Base-by-base conservation (phyloP, 352 stramenopile species). In the Globisporangium okanoganense region DNA sequence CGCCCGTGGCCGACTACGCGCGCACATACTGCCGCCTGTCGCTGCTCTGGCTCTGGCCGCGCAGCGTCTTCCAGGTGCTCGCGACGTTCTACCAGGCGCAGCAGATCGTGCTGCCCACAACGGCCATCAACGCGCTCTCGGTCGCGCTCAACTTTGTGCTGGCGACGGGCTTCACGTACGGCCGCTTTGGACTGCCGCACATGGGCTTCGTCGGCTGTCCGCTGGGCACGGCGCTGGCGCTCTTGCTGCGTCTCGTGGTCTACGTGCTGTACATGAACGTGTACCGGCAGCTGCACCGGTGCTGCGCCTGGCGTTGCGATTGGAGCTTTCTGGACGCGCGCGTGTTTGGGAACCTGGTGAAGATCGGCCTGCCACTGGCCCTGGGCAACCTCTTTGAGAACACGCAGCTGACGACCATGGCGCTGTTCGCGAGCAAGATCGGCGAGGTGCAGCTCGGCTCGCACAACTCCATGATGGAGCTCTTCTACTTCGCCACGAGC, bases 401-500 rank as follows among this genome's bases (percentile, higher is more conserved):
- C 66, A 65, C 76, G 33, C 85, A 94, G 72, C 67, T 96, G 0
- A 72, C 90, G 49, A 85, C 73, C 45, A 90, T 96, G 71, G 79
- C 83, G 53, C 59, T 94, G 18, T 89, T 93, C 25, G 77, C 87
- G 7, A 80, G 76, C 33, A 75, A 60, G 31, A 85, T 94, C 64
- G 77, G 82, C 27, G 74, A 94, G 58, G 61, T 88, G 4, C 82
- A 94, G 58, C 67, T 95, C 13, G 82, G 77, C 22, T 76, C 86
- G 16, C 82, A 95, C 65, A 92, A 87, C 62, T 76, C 83, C 16
- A 94, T 94, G 84, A 87, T 94, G 72, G 85, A 94, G 66, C 65
- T 94, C 29, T 90, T 94, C 66, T 87, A 88, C 66, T 88, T 96
- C 63, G 72, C 84, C 38, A 90, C 82, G 40, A 82, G 72, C 25